Percentiles rank a stretch among this genome's conserved stretches.
Evolutionary conservation across 305 asterid genomes (phyloP).

Genomic region (Fraxinus floribunda): DNA sequence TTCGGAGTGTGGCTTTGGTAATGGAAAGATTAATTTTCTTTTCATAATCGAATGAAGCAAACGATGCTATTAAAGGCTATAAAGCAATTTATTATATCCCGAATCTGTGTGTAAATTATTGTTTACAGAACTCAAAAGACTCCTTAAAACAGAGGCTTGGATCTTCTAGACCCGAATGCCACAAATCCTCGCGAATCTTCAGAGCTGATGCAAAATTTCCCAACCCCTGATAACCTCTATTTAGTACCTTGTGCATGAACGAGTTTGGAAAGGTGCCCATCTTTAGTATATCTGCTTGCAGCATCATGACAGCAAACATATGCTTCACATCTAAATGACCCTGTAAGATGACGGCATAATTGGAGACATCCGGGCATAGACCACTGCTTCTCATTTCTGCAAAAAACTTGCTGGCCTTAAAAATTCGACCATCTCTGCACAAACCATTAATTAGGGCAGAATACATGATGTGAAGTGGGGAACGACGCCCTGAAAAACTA

Average conservation of each 20-base stretch:
- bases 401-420: constrained; percentile 69
- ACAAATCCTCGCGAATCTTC: constrained; percentile 35
- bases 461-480: constrained; percentile 38
- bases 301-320: constrained; percentile 50
- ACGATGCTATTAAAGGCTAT: background rate
- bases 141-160: background rate
- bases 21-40: background rate
- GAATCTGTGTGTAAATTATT: background rate
- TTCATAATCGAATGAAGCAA: background rate
- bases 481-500: background rate
- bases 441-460: constrained; percentile 58
- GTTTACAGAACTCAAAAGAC: background rate
- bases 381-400: constrained; percentile 54
- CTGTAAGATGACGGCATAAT: constrained; percentile 44
- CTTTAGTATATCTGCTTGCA: constrained; percentile 80
- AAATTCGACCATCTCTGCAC: constrained; percentile 51
- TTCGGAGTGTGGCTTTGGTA: background rate
- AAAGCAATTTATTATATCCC: background rate
- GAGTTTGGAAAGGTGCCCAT: constrained; percentile 44
- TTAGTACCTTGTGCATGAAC: constrained; percentile 33
- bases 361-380: constrained; percentile 36
- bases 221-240: constrained; percentile 45
- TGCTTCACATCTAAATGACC: constrained; percentile 49
- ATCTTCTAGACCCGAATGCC: constrained; percentile 15
- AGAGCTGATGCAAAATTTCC: constrained; percentile 45